Conservation (phyloP, 2,329 filamentous ascomycete genomes). For the Diaporthe eres region DNA sequence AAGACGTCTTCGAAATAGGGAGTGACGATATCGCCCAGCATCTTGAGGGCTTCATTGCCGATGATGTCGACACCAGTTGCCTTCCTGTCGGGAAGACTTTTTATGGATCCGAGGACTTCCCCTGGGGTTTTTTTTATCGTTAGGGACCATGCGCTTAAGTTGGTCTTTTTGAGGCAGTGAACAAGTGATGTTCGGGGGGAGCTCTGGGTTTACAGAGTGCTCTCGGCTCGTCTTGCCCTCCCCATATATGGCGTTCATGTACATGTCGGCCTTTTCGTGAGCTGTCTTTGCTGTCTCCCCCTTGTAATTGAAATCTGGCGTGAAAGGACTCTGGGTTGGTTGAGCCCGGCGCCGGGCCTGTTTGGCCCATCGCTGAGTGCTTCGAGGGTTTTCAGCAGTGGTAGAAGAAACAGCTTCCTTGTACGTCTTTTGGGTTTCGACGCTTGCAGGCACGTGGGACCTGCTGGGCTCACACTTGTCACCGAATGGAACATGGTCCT, state of each 20-base stretch:
- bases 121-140: rapidly evolving
- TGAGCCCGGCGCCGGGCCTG: not conserved
- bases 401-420: not conserved
- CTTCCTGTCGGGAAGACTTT: not conserved
- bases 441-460: no score
- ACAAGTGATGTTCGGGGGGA: not conserved
- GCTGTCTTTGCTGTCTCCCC: not conserved
- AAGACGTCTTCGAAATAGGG: constrained; percentile 4
- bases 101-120: not conserved
- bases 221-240: not conserved
- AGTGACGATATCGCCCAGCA: not conserved
- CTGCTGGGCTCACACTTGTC: not conserved
- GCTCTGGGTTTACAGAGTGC: not conserved
- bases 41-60: constrained; percentile 9
- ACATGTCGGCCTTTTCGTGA: not conserved
- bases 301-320: not conserved
- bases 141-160: not conserved
- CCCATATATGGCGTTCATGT: not conserved
- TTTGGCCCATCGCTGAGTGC: not conserved
- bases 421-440: not conserved
- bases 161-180: not conserved
- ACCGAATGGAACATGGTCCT: not conserved
- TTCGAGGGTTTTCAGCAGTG: not conserved
- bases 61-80: not conserved
- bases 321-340: not conserved